Conservation (phyloP, 2,329 filamentous ascomycete species). For the Dryadomyces quercivorus region DNA sequence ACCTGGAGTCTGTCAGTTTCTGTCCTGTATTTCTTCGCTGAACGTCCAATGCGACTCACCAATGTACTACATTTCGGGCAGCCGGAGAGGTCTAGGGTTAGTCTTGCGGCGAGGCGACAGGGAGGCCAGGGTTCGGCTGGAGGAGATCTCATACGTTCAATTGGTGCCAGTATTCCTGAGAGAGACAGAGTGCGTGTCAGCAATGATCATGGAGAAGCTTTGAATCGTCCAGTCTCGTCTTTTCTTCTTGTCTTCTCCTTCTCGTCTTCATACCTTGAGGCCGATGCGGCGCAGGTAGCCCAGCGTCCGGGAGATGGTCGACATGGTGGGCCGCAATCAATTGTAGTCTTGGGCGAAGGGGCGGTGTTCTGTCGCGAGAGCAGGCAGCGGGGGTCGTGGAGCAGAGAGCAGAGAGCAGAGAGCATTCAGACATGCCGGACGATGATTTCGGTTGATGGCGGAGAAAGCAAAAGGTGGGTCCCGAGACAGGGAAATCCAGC, state of each 20-base stretch:
- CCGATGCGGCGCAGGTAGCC: slow-evolving; percentile 80
- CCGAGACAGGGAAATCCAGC: neutral
- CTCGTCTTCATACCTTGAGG: slow-evolving; percentile 59
- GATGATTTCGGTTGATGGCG: slow-evolving; percentile 5
- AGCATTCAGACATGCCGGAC: neutral
- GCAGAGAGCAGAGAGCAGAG: too few species aligned
- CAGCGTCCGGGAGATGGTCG: slow-evolving; percentile 76
- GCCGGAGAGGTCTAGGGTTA: neutral
- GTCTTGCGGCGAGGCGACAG: slow-evolving; percentile 4
- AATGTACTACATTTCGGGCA: slow-evolving; percentile 1
- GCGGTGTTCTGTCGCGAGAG: neutral
- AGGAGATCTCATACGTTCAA: slow-evolving; percentile 59
- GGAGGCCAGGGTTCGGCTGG: neutral
- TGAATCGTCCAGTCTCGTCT: neutral
- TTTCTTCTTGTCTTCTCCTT: neutral
- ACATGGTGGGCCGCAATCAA: slow-evolving; percentile 47
- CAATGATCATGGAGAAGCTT: neutral
- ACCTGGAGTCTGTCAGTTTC: slow-evolving; percentile 37
- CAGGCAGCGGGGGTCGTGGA: neutral
- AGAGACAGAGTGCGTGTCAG: slow-evolving; percentile 23
- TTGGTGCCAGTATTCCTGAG: slow-evolving; percentile 80
- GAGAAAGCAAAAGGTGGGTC: neutral
- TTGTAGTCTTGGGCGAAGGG: neutral
- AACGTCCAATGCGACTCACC: neutral
- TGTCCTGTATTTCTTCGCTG: neutral